Percentiles rank a stretch among this genome's conserved stretches.
Evolutionary conservation across 2,329 filamentous ascomycete species (phyloP).

Genomic region (Neonectria coccinea): DNA sequence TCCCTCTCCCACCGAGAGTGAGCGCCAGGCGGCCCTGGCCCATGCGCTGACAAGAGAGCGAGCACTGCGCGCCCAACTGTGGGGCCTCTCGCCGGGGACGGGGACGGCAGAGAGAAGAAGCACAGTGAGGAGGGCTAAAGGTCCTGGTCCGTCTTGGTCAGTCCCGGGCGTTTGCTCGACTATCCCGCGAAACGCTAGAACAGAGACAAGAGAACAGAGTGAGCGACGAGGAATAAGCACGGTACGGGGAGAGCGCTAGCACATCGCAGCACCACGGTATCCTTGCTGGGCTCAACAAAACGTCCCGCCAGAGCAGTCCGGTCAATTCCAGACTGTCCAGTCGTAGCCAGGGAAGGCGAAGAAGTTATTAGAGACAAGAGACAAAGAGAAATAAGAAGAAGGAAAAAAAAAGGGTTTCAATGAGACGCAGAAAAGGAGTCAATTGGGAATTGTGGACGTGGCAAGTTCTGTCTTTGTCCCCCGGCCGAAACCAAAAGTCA

Average conservation of each 20-base stretch:
- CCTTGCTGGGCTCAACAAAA: slow-evolving; percentile 8
- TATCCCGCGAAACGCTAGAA: slow-evolving; percentile 25
- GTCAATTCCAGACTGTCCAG: not conserved
- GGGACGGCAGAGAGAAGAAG: slow-evolving; percentile 35
- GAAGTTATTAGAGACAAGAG: not conserved
- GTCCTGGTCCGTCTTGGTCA: slow-evolving; percentile 15
- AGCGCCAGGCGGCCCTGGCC: slow-evolving; percentile 39
- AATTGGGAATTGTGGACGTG: slow-evolving; percentile 7
- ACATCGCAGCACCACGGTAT: slow-evolving; percentile 1
- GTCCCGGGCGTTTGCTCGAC: slow-evolving; percentile 19
- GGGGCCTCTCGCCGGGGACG: slow-evolving; percentile 28
- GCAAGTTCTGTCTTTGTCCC: slow-evolving; percentile 14
- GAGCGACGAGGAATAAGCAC: slow-evolving; percentile 6
- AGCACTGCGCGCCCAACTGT: slow-evolving; percentile 46
- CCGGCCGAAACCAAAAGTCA: slow-evolving; percentile 17
- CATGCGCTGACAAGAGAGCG: slow-evolving; percentile 44
- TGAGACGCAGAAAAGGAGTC: slow-evolving; percentile 4
- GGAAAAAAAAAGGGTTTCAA: not conserved
- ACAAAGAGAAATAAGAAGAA: not conserved
- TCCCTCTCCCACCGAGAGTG: slow-evolving; percentile 43
- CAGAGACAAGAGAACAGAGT: slow-evolving; percentile 18
- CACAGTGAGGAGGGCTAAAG: slow-evolving; percentile 20
- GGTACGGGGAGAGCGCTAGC: not conserved
- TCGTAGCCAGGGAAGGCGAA: not conserved
- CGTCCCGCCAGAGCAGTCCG: not conserved